Evolutionary conservation across 2,329 filamentous ascomycete species (phyloP).

Genomic region (Cadophora sp.): DNA sequence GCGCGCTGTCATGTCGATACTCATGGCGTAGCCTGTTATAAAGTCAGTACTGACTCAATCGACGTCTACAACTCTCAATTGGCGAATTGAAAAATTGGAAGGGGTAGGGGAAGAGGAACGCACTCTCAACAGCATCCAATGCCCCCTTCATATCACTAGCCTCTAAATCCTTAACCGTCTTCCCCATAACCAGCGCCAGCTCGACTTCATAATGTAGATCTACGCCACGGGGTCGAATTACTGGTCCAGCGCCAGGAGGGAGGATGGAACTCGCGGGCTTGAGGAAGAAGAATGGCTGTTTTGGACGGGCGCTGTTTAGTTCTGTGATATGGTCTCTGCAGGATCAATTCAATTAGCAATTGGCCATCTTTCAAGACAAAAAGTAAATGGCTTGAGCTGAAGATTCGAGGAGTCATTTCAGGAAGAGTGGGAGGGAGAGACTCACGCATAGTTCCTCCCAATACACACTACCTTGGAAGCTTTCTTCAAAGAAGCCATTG

Average conservation of each 20-base stretch:
- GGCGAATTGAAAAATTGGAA: neutral
- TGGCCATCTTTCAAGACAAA: neutral
- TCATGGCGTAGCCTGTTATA: slow-evolving; percentile 76
- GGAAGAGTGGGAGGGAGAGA: slow-evolving; percentile 32
- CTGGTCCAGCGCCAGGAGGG: slow-evolving; percentile 76
- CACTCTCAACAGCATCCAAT: slow-evolving; percentile 82
- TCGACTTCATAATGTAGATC: slow-evolving; percentile 95
- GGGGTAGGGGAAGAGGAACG: slow-evolving; percentile 34
- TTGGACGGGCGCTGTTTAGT: slow-evolving; percentile 84
- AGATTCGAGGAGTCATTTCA: neutral
- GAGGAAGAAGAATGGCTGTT: slow-evolving; percentile 98
- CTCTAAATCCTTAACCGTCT: slow-evolving; percentile 76
- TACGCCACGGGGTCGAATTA: slow-evolving; percentile 82
- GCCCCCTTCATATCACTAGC: slow-evolving; percentile 77
- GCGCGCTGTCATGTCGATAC: slow-evolving; percentile 96
- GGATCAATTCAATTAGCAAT: neutral
- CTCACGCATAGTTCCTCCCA: slow-evolving; percentile 93
- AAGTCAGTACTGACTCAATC: slow-evolving; percentile 14
- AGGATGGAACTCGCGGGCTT: slow-evolving; percentile 92
- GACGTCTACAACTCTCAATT: neutral
- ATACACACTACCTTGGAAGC: slow-evolving; percentile 77
- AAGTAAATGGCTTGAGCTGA: slow-evolving; percentile 8
- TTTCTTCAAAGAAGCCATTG: slow-evolving; percentile 55
- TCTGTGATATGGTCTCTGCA: slow-evolving; percentile 91
- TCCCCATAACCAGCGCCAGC: slow-evolving; percentile 87